Evolutionary conservation across 140 eudicot species (phyloP).

Genomic region (Stevia rebaudiana): DNA sequence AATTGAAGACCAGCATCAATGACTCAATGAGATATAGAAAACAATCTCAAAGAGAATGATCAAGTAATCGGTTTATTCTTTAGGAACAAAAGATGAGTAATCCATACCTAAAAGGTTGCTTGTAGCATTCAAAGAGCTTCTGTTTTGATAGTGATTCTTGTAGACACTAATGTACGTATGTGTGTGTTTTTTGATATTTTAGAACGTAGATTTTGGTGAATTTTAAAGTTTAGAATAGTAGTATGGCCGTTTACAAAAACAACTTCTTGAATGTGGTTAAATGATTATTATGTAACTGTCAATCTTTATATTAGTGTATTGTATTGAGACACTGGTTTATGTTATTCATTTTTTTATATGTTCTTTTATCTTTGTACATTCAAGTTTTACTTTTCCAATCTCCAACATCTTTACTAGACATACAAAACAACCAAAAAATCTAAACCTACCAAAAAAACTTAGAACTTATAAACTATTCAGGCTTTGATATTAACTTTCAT

Average conservation of each 20-base stretch:
- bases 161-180: constrained; percentile 12
- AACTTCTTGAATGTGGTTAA: background rate
- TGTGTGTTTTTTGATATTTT: background rate
- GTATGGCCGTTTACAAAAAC: background rate
- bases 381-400: too few species aligned
- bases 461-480: too few species aligned
- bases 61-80: background rate
- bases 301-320: too few species aligned
- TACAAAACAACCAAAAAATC: too few species aligned
- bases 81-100: background rate
- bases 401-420: too few species aligned
- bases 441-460: too few species aligned
- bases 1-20: constrained; percentile 43
- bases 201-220: constrained; percentile 6
- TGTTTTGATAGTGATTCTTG: constrained; percentile 13
- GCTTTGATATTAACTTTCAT: too few species aligned
- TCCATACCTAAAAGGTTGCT: background rate
- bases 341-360: too few species aligned
- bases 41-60: constrained; percentile 1
- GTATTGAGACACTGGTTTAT: too few species aligned
- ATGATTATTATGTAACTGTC: too few species aligned
- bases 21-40: constrained; percentile 20
- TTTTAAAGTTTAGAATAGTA: constrained; percentile 3
- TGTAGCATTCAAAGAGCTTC: constrained; percentile 5
- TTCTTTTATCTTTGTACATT: too few species aligned